Conservation (phyloP, 352 stramenopile species). For the Phytophthora megakarya region DNA sequence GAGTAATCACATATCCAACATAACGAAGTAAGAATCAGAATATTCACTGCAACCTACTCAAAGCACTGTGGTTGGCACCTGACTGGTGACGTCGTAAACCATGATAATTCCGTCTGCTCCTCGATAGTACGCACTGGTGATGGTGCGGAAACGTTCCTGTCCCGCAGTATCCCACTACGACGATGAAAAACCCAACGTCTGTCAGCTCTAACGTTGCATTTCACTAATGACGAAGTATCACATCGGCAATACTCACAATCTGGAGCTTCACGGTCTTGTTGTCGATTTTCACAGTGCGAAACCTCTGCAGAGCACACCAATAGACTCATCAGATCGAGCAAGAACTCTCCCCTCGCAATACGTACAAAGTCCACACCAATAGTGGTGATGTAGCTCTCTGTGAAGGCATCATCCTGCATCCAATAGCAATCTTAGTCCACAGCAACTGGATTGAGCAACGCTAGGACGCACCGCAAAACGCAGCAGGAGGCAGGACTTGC, state of each 20-base stretch:
- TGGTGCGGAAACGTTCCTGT: slow-evolving; percentile 98
- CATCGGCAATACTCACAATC: slow-evolving; percentile 81
- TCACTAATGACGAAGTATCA: background rate
- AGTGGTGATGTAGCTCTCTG: slow-evolving; percentile 97
- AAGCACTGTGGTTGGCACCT: slow-evolving; percentile 38
- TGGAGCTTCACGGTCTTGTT: slow-evolving; percentile 99
- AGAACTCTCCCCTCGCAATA: slow-evolving; percentile 5
- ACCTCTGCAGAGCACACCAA: slow-evolving; percentile 60
- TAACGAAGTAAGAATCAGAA: background rate
- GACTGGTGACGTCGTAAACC: slow-evolving; percentile 99
- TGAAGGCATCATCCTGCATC: slow-evolving; percentile 95
- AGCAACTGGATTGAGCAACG: slow-evolving; percentile 11
- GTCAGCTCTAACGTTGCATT: background rate
- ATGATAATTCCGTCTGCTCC: slow-evolving; percentile 98
- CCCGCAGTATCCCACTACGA: slow-evolving; percentile 97
- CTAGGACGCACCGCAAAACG: slow-evolving; percentile 93
- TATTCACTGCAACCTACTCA: background rate
- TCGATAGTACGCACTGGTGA: slow-evolving; percentile 99
- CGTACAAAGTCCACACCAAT: slow-evolving; percentile 95
- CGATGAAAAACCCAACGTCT: background rate
- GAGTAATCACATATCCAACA: too few relatives aligned
- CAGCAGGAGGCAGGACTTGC: slow-evolving; percentile 98
- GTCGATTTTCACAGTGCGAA: slow-evolving; percentile 98
- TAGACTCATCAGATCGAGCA: slow-evolving; percentile 1
- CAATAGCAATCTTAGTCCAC: slow-evolving; percentile 1